Evolutionary conservation across 192 early-diverging fungal species (phyloP), one percentile per base, ranked within the genome.

Genomic region (Coemansia sp.): DNA sequence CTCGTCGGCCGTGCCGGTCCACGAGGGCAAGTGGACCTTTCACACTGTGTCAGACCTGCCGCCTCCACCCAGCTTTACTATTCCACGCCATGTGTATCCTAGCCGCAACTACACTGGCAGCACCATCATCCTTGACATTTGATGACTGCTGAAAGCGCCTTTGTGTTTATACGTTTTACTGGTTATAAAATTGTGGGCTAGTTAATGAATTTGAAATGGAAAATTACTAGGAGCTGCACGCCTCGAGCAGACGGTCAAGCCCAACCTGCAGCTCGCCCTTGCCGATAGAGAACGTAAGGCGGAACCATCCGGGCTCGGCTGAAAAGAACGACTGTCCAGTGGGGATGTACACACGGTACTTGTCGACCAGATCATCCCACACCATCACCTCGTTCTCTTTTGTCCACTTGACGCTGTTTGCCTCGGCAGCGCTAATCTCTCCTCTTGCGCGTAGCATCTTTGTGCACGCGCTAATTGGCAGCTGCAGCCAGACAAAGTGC

Each of bases 301-400:
- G 82, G 73, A 90, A 91, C 68, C 83, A 90, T 0, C 90, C 90
- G 9, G 71, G 76, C 43, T 85, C 82, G 0, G 47, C 38, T 22
- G 85, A 76, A 32, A 73, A 83, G 60, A 94, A 95, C 0, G 84
- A 89, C 48, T 84, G 79, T 1, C 90, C 90, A 15, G 83, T 67
- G 5, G 87, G 85, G 39, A 93, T 69, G 59, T 90, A 93, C 0
- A 95, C 83, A 0, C 86, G 83, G 21, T 76, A 43, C 2, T 86
- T 70, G 11, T 85, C 51, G 37, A 86, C 60, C 23, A 82, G 49
- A 8, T 71, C 29, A 5, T 79, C 64, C 71, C 82, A 87, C 48
- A 90, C 66, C 3, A 65, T 53, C 52, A 79, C 59, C 67, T 90
- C 88, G 35, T 67, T 67, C 45, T 83, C 72, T 37, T n/a, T 41